A percentile compares a stretch with the other conserved stretches of the same genome.
Conservation (phyloP, 2,329 filamentous ascomycete genomes). For the Botrytis fabae region DNA sequence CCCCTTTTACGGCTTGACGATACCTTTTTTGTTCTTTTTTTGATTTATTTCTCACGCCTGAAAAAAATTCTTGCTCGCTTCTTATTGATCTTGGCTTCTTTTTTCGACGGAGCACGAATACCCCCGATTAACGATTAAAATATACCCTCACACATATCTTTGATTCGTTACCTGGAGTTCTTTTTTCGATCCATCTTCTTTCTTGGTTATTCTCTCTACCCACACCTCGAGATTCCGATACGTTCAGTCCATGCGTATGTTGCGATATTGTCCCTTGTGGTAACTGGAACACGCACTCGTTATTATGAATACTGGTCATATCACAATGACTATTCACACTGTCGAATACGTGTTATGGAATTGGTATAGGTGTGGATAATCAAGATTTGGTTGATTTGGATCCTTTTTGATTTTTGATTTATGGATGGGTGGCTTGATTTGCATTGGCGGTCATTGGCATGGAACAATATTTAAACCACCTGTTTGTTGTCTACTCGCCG, state of each 20-base stretch:
- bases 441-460: neutral
- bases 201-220: neutral
- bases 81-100: neutral
- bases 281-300: neutral
- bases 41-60: neutral
- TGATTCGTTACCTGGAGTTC: slow-evolving; percentile 23
- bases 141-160: slow-evolving; percentile 17
- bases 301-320: neutral
- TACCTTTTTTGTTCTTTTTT: slow-evolving; percentile 5
- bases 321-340: neutral
- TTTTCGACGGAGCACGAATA: slow-evolving; percentile 15
- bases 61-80: neutral
- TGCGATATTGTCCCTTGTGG: neutral
- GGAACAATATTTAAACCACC: neutral
- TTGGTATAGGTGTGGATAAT: neutral
- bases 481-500: slow-evolving; percentile 20
- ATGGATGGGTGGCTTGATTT: slow-evolving; percentile 9
- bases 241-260: neutral
- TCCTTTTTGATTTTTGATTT: neutral
- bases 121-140: slow-evolving; percentile 20
- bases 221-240: neutral
- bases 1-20: slow-evolving; percentile 19
- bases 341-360: neutral
- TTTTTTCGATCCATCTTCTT: slow-evolving; percentile 10
- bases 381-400: slow-evolving; percentile 3